Evolutionary conservation across 2,329 filamentous ascomycete species (phyloP).

Genomic region (Penicillium glabrum): DNA sequence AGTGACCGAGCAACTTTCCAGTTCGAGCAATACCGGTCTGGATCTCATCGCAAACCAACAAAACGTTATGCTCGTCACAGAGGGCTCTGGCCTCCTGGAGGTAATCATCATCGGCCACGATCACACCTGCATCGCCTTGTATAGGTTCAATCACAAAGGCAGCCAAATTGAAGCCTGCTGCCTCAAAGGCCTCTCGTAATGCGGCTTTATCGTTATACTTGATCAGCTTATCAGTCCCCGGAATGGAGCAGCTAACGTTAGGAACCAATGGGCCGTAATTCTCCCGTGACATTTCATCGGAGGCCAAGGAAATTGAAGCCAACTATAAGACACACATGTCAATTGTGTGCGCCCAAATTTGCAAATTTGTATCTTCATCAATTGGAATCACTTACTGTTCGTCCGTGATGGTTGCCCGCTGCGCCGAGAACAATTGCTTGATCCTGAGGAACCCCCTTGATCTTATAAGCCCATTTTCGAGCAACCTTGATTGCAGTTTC

Average conservation of each 20-base stretch:
- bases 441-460: constrained; percentile 81
- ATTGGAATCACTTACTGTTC: constrained; percentile 65
- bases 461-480: constrained; percentile 96
- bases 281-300: constrained; percentile 89
- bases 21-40: constrained; percentile 97
- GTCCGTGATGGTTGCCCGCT: constrained; percentile 91
- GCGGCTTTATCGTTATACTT: constrained; percentile 83
- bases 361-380: not conserved
- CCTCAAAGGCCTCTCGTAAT: constrained; percentile 74
- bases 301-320: constrained; percentile 93
- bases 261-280: constrained; percentile 98
- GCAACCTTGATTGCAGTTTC: constrained; percentile 96
- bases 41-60: constrained; percentile 97
- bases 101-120: constrained; percentile 90
- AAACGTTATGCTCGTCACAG: constrained; percentile 92
- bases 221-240: constrained; percentile 73
- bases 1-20: constrained; percentile 86
- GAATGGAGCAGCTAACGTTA: constrained; percentile 74
- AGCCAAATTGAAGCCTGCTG: constrained; percentile 79
- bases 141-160: constrained; percentile 96
- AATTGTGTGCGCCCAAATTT: not conserved
- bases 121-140: constrained; percentile 94
- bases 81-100: constrained; percentile 75
- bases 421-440: constrained; percentile 83
- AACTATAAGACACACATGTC: constrained; percentile 56